Conservation (phyloP, 2,329 filamentous ascomycete species). For the Aureobasidium namibiae region DNA sequence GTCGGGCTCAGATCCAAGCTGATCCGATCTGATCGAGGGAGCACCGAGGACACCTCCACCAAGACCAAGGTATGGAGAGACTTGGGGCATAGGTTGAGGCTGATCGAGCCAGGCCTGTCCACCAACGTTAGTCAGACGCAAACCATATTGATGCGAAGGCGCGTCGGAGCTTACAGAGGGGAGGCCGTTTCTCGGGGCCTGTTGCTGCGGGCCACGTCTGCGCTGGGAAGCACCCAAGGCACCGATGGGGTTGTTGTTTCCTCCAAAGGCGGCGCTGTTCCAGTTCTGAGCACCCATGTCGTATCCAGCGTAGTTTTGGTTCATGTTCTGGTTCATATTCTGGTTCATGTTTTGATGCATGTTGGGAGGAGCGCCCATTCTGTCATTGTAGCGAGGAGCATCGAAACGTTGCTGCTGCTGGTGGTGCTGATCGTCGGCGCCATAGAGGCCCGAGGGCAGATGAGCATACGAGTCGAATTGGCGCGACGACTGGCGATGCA, state of each 20-base stretch:
- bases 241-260: slow-evolving; percentile 44
- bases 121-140: slow-evolving; percentile 9
- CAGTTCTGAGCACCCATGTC: slow-evolving; percentile 68
- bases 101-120: slow-evolving; percentile 56
- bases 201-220: slow-evolving; percentile 47
- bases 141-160: background rate
- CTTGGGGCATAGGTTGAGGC: slow-evolving; percentile 33
- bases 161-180: slow-evolving; percentile 58
- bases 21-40: slow-evolving; percentile 35
- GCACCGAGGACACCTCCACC: slow-evolving; percentile 21
- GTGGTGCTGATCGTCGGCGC: slow-evolving; percentile 55
- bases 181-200: slow-evolving; percentile 48
- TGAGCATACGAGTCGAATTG: slow-evolving; percentile 60
- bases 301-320: slow-evolving; percentile 44
- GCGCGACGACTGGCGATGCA: slow-evolving; percentile 65
- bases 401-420: slow-evolving; percentile 36
- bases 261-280: slow-evolving; percentile 67
- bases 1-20: slow-evolving; percentile 46
- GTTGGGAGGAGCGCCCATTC: slow-evolving; percentile 45
- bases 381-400: slow-evolving; percentile 52
- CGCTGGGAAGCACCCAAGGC: slow-evolving; percentile 26
- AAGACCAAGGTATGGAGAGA: slow-evolving; percentile 37
- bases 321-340: slow-evolving; percentile 6
- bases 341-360: slow-evolving; percentile 26
- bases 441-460: slow-evolving; percentile 60